phyloP scores from a whole-genome alignment of 73 alveolate species.

The Loxodes magnus region DNA sequence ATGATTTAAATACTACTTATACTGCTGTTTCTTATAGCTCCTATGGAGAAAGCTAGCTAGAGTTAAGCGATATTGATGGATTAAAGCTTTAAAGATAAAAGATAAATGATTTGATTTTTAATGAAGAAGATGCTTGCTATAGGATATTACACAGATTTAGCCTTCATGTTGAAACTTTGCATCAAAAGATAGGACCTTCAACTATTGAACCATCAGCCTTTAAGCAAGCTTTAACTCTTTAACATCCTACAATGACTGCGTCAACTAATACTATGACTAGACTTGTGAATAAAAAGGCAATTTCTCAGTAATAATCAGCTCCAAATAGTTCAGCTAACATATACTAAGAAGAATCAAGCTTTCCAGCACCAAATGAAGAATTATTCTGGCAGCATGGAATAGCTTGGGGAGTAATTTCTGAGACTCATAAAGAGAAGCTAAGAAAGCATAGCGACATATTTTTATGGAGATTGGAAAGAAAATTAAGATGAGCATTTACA shows the following conservation, averaged over 20 bases:
- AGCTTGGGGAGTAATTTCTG: constrained; percentile 23
- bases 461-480: constrained; percentile 21
- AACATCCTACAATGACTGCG: neutral
- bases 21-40: neutral
- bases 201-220: no score
- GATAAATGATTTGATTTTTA: no score
- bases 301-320: neutral
- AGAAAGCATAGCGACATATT: constrained; percentile 40
- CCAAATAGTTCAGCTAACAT: neutral
- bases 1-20: neutral
- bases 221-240: constrained; percentile 1
- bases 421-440: constrained; percentile 27
- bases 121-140: no score
- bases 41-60: no score
- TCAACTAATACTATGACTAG: constrained; percentile 2
- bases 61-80: no score
- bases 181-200: no score
- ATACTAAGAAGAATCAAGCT: constrained; percentile 1
- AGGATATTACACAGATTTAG: no score
- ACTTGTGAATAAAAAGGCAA: neutral
- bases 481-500: constrained; percentile 15
- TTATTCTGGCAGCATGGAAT: constrained; percentile 39
- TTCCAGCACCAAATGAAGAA: constrained; percentile 7
- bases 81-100: no score
- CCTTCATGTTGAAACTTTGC: no score